Percentiles rank a stretch among this genome's conserved stretches.
phyloP scores from a whole-genome alignment of 2,329 filamentous ascomycete species.

The Ascosphaera acerosa region DNA sequence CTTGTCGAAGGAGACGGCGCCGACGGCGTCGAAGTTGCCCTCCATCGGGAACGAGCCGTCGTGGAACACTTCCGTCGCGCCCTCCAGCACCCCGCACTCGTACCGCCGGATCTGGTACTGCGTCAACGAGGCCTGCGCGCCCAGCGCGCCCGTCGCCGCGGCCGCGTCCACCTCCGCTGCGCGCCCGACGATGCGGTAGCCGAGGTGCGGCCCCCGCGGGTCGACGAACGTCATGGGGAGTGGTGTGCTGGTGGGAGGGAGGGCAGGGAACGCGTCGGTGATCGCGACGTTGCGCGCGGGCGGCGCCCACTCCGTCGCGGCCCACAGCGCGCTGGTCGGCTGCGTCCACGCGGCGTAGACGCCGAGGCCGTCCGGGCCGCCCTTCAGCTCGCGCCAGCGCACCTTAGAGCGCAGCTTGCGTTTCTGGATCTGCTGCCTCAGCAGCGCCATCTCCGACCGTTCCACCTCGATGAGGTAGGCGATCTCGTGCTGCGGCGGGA shows the following conservation, averaged over 20 bases:
- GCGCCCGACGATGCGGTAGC: constrained; percentile 12
- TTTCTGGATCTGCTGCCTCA: constrained; percentile 51
- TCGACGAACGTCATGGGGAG: constrained; percentile 14
- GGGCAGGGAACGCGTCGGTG: background rate
- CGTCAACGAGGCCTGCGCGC: constrained; percentile 25
- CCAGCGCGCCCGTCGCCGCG: constrained; percentile 16
- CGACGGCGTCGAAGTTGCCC: constrained; percentile 65
- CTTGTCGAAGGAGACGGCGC: constrained; percentile 76
- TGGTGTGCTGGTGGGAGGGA: too few relatives aligned
- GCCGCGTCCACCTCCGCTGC: constrained; percentile 10
- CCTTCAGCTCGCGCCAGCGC: constrained; percentile 36
- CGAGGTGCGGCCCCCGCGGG: constrained; percentile 17
- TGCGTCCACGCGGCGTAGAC: constrained; percentile 57
- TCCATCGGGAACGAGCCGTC: constrained; percentile 62
- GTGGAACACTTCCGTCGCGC: constrained; percentile 47
- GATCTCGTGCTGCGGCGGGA: constrained; percentile 8
- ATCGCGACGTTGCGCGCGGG: background rate
- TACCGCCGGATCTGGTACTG: constrained; percentile 57
- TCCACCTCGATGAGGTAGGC: constrained; percentile 67
- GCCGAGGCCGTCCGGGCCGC: constrained; percentile 35
- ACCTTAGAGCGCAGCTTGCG: constrained; percentile 74
- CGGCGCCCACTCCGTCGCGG: background rate
- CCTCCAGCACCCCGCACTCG: constrained; percentile 59
- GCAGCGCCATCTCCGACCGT: constrained; percentile 30
- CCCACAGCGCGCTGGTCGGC: background rate